Evolutionary conservation across 1,139 yeast genomes (phyloP), one percentile per base, ranked within the genome.

Genomic region (Debaryomyces udenii): DNA sequence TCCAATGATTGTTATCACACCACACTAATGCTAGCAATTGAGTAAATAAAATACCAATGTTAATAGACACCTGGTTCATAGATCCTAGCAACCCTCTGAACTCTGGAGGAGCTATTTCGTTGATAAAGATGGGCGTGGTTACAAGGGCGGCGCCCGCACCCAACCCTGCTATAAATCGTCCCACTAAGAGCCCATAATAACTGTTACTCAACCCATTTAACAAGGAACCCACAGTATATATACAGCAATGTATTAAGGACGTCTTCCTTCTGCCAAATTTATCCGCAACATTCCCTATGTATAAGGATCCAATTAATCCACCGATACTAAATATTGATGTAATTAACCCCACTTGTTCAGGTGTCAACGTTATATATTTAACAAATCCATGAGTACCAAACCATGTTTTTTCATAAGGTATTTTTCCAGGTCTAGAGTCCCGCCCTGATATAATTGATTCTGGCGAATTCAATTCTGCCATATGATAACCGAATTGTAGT

Each of bases 71-170:
- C 62, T 93, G 99, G 47, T 86, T 86, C 86, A 88, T 81, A 16
- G 94, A 77, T 0, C 99, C 98, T 47, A 91, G 70, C 23, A 83
- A 66, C 1, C 98, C 98, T 40, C 86, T 79, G 45, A 77, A 64
- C 9, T 70, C 65, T 1, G 72, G 59, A 0, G 97, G 97, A 9
- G 94, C 72, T 15, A 90, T 76, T 61, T 90, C 96, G 56, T 83
- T 84, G 50, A 91, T 80, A 51, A 82, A 82, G 44, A 93, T 64
- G 0, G 98, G 94, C 0, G 91, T 85, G 10, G 86, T 80, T 3
- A 93, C 98, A 46, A 93, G 76, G 1, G 93, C 85, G 7, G 84
- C 72, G 3, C 99, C 99, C 6, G 96, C 95, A 2, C 87, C 96
- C 4, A 89, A 43, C 0, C 99, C 99, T 27, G 86, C 78, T 4